phyloP scores from a whole-genome alignment of 768 basidiomycete species.

The Tubosaeta sp. region DNA sequence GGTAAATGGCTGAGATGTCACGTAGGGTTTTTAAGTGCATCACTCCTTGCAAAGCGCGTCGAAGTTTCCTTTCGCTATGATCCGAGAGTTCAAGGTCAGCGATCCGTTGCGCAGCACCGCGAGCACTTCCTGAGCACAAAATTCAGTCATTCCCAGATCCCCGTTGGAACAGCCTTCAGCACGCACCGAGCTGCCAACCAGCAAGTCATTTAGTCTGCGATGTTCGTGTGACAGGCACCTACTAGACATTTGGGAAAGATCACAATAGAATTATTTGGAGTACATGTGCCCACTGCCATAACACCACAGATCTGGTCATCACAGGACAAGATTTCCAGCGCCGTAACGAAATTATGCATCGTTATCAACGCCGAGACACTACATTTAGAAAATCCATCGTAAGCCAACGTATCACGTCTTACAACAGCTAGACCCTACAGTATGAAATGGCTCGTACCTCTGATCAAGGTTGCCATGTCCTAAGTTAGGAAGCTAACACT shows the following conservation, averaged over 20 bases:
- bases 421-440: background rate
- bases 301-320: background rate
- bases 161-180: background rate
- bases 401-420: background rate
- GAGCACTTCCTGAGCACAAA: background rate
- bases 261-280: background rate
- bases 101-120: slow-evolving; percentile 1
- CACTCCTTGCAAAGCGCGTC: background rate
- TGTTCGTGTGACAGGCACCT: background rate
- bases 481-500: background rate
- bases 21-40: slow-evolving; percentile 2
- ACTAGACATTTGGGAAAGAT: background rate
- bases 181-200: background rate
- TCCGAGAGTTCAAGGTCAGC: slow-evolving; percentile 6
- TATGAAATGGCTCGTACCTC: background rate
- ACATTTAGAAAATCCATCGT: background rate
- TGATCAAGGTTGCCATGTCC: background rate
- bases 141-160: background rate
- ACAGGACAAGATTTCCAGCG: background rate
- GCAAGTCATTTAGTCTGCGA: background rate
- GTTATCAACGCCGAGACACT: slow-evolving; percentile 6
- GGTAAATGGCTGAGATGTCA: background rate
- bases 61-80: background rate
- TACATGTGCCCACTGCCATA: background rate
- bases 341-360: slow-evolving; percentile 5